Evolutionary conservation across 768 basidiomycete genomes (phyloP).

Genomic region (Aureoboletus auriporus): DNA sequence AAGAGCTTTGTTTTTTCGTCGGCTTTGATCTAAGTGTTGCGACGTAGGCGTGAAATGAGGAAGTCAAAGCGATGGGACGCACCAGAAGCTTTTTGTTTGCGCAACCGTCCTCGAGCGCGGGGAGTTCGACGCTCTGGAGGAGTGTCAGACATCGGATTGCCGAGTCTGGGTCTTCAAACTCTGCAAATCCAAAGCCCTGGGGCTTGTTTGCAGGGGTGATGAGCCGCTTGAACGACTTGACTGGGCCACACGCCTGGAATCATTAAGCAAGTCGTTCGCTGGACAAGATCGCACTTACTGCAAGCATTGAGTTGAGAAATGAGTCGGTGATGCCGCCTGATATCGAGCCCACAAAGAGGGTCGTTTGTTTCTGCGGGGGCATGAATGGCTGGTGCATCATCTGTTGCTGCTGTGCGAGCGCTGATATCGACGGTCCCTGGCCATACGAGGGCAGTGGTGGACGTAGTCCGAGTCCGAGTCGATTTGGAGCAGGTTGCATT

Average conservation of each 20-base stretch:
- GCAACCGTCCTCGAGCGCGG: slow-evolving; percentile 56
- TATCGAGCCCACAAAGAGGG: slow-evolving; percentile 91
- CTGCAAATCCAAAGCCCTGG: slow-evolving; percentile 96
- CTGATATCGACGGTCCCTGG: slow-evolving; percentile 88
- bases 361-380: slow-evolving; percentile 69
- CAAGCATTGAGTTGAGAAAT: slow-evolving; percentile 74
- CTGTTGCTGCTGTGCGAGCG: slow-evolving; percentile 84
- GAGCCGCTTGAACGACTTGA: slow-evolving; percentile 88
- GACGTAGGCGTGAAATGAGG: slow-evolving; percentile 38
- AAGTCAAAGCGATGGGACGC: slow-evolving; percentile 33
- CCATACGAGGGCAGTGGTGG: slow-evolving; percentile 84
- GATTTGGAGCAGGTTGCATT: slow-evolving; percentile 70
- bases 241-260: slow-evolving; percentile 78
- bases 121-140: slow-evolving; percentile 60
- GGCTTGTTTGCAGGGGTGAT: slow-evolving; percentile 92
- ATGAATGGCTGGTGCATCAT: slow-evolving; percentile 55
- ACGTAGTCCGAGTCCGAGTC: slow-evolving; percentile 85
- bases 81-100: slow-evolving; percentile 67
- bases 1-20: slow-evolving; percentile 93
- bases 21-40: slow-evolving; percentile 72
- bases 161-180: slow-evolving; percentile 90
- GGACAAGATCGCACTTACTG: slow-evolving; percentile 43
- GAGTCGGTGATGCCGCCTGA: slow-evolving; percentile 86
- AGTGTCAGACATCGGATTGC: slow-evolving; percentile 73
- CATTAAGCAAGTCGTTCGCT: background rate